Conservation (phyloP, 2,329 filamentous ascomycete species). For the Fusarium sp. region DNA sequence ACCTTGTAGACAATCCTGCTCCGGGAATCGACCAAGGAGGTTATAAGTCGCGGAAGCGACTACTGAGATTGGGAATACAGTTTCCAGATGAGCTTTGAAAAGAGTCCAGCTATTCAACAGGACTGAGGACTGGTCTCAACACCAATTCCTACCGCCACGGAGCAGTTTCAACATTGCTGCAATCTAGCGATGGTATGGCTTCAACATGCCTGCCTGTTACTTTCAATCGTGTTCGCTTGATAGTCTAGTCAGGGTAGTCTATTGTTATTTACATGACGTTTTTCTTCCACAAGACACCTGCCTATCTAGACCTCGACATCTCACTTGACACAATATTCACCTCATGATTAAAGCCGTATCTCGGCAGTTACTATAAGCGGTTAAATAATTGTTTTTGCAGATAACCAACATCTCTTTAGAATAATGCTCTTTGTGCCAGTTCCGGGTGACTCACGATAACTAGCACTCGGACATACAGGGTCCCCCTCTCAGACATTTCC, state of each 20-base stretch:
- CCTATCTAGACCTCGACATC: background rate
- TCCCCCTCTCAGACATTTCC: background rate
- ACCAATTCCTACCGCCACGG: background rate
- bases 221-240: constrained; percentile 20
- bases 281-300: background rate
- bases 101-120: constrained; percentile 20
- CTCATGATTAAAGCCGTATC: background rate
- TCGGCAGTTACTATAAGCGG: constrained; percentile 6
- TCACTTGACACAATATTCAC: no score
- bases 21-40: constrained; percentile 56
- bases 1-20: constrained; percentile 57
- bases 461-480: background rate
- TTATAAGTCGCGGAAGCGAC: constrained; percentile 62
- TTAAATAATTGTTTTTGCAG: background rate
- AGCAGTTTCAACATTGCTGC: constrained; percentile 23
- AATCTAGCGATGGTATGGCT: constrained; percentile 3
- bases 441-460: constrained; percentile 21
- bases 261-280: constrained; percentile 1
- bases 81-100: background rate
- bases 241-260: constrained; percentile 12
- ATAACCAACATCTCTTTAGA: background rate
- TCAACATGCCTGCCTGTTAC: constrained; percentile 23
- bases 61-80: constrained; percentile 49
- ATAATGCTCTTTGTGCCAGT: no score
- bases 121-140: constrained; percentile 17